Base-by-base conservation (phyloP, 2,329 filamentous ascomycete species). In the Aspergillus uvarum region DNA sequence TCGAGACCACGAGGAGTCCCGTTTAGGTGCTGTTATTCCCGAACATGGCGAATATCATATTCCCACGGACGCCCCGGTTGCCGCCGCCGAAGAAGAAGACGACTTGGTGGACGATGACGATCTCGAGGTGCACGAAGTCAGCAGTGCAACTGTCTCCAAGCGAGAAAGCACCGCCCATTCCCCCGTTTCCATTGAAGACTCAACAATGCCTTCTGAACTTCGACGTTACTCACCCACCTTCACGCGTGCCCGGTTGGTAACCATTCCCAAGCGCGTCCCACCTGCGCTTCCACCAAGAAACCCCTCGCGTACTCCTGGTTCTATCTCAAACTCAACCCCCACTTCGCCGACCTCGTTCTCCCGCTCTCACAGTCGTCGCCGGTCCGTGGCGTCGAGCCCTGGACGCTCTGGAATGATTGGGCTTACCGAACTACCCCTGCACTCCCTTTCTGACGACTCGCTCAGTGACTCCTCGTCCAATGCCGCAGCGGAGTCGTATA, bases 231-330 rank as follows among this genome's bases (percentile, higher is more conserved):
- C 89, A 1, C 86, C 89, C 56, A 83, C 87, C 58, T 86, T 92
- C 59, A 89, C 87, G 44, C 89, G 90, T 70, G 91, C 92, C 24
- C 89, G 89, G 54, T 81, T 97, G 54, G 91, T 97, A 29, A 92
- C 87, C 50, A 96, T 97, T 60, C 87, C 90, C 12, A 96, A 94
- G 77, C 85, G 92, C 38, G 77, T 88, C 1, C 69, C 91, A 1
- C 92, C 93, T 1, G 87, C 90, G 8, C 83, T 96, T 12, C 93
- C 93, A 1, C 83, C 86, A 3, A 83, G 92, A 51, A 96, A 90
- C 70, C 89, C 91, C 16, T 66, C 70, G 10, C 74, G 74, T 55
- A 63, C 59, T 61, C 68, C 62, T 57, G 62, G 26, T 60, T 69
- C 58, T 56, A 61, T 32, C 59, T 70, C 58, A 58, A 62, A 61